Base-by-base conservation (phyloP, 805 yeast genomes). In the Yamadazyma kitorensis region DNA sequence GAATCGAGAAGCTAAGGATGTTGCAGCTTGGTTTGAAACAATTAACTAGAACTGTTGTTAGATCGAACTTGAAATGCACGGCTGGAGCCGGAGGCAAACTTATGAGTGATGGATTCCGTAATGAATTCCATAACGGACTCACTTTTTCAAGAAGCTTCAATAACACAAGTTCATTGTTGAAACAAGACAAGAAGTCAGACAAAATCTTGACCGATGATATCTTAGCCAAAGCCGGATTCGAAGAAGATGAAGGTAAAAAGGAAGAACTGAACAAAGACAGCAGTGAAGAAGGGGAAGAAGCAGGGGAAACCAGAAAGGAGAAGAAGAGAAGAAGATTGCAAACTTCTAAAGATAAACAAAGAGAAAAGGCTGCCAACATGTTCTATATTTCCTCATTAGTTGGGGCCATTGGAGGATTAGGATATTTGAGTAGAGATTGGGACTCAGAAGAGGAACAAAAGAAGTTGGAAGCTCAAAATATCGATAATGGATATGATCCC, bases 141-240 rank as follows among this genome's bases (percentile, higher is more conserved):
- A n/a, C n/a, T n/a, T n/a, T n/a, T n/a, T n/a, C n/a, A n/a, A n/a
- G n/a, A n/a, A n/a, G n/a, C n/a, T n/a, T n/a, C n/a, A n/a, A n/a
- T n/a, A n/a, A n/a, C n/a, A n/a, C n/a, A n/a, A n/a, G n/a, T n/a
- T n/a, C n/a, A n/a, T n/a, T n/a, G n/a, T n/a, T n/a, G n/a, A n/a
- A n/a, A 7, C 39, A 54, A 7, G 51, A 50, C 8, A 49, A 55
- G 37, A 52, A 54, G 39, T 33, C 41, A 32, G 41, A 40, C 9
- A 40, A 40, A 13, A 74, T 88, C 46, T 67, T 89, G 43, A 79
- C 82, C 31, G 96, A 89, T 42, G 95, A 88, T 52, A 51, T 88
- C 51, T 70, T 89, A 39, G 81, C 83, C 20, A 78, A 80, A 50
- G 95, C 95, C 9, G 96, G 96, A 24, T 77, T 88, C 37, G 91